Evolutionary conservation across 1,139 yeast genomes (phyloP).

Genomic region (Taiozyma onychis): DNA sequence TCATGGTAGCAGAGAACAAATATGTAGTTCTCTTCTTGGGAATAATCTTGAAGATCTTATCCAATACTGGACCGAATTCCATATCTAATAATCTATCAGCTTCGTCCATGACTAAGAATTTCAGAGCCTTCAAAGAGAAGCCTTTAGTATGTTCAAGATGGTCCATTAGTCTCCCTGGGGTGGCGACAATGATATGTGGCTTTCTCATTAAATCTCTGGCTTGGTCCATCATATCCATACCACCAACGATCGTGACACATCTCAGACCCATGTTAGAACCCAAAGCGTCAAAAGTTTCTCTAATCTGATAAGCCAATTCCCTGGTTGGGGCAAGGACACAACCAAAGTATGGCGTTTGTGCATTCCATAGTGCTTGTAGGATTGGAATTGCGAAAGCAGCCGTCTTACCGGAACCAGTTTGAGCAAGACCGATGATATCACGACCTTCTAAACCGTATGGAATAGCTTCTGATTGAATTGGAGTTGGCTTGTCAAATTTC

Average conservation of each 20-base stretch:
- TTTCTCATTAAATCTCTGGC: slow-evolving; percentile 89
- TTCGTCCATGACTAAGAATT: slow-evolving; percentile 91
- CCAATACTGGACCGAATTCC: slow-evolving; percentile 95
- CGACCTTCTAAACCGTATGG: slow-evolving; percentile 89
- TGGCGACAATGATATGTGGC: slow-evolving; percentile 92
- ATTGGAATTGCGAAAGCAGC: slow-evolving; percentile 90
- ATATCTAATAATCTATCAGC: slow-evolving; percentile 93
- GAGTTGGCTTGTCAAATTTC: slow-evolving; percentile 71
- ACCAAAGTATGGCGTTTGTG: slow-evolving; percentile 83
- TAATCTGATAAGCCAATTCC: slow-evolving; percentile 93
- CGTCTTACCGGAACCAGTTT: slow-evolving; percentile 82
- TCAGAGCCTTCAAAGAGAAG: slow-evolving; percentile 71
- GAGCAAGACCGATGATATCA: slow-evolving; percentile 78
- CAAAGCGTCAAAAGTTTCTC: slow-evolving; percentile 90
- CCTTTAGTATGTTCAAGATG: slow-evolving; percentile 95
- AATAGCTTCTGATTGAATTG: slow-evolving; percentile 86
- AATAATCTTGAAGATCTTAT: slow-evolving; percentile 75
- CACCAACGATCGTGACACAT: slow-evolving; percentile 88
- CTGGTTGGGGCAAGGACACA: slow-evolving; percentile 94
- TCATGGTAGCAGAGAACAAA: slow-evolving; percentile 93
- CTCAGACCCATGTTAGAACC: slow-evolving; percentile 90
- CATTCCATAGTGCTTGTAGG: slow-evolving; percentile 83
- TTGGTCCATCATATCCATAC: slow-evolving; percentile 98
- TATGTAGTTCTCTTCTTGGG: slow-evolving; percentile 87
- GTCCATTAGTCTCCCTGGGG: slow-evolving; percentile 95